Percentiles rank a stretch among this genome's conserved stretches.
Evolutionary conservation across 805 yeast genomes (phyloP).

Genomic region (Lachancea lanzarotensis): DNA sequence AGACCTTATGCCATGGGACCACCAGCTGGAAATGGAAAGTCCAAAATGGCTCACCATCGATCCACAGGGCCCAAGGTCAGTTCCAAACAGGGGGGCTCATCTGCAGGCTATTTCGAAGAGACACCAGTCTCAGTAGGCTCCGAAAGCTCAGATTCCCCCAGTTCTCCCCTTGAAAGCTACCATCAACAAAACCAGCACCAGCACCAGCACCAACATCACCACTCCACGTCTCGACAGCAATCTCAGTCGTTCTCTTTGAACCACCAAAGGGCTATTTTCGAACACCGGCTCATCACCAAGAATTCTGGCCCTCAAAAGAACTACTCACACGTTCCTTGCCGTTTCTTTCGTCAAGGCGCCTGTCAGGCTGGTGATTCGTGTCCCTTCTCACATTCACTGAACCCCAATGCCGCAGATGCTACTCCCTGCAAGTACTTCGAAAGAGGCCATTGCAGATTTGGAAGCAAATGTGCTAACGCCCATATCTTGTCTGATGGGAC

Average conservation of each 20-base stretch:
- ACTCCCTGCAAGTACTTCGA: slow-evolving; percentile 81
- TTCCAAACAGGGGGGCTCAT: no score
- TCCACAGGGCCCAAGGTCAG: neutral
- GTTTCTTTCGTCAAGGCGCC: slow-evolving; percentile 83
- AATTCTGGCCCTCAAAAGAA: slow-evolving; percentile 20
- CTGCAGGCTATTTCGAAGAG: no score
- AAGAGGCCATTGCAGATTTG: slow-evolving; percentile 96
- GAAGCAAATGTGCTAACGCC: slow-evolving; percentile 88
- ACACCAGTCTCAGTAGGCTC: neutral
- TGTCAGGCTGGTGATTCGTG: slow-evolving; percentile 94
- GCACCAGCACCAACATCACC: neutral
- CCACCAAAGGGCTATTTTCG: slow-evolving; percentile 23
- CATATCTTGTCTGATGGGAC: slow-evolving; percentile 87
- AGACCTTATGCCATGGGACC: slow-evolving; percentile 2
- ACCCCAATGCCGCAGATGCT: slow-evolving; percentile 40
- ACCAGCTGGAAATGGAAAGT: neutral
- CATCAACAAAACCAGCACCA: neutral
- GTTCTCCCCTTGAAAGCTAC: slow-evolving; percentile 18
- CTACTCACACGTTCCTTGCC: slow-evolving; percentile 87
- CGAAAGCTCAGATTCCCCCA: slow-evolving; percentile 2
- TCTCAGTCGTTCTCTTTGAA: slow-evolving; percentile 19
- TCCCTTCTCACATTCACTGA: slow-evolving; percentile 79
- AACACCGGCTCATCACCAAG: slow-evolving; percentile 26
- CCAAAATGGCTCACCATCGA: neutral
- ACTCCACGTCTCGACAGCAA: slow-evolving; percentile 16